A percentile compares a stretch with the other conserved stretches of the same genome.
phyloP scores from a whole-genome alignment of 225 moss, liverwort and hornwort species.

The Takakia lepidozioides region DNA sequence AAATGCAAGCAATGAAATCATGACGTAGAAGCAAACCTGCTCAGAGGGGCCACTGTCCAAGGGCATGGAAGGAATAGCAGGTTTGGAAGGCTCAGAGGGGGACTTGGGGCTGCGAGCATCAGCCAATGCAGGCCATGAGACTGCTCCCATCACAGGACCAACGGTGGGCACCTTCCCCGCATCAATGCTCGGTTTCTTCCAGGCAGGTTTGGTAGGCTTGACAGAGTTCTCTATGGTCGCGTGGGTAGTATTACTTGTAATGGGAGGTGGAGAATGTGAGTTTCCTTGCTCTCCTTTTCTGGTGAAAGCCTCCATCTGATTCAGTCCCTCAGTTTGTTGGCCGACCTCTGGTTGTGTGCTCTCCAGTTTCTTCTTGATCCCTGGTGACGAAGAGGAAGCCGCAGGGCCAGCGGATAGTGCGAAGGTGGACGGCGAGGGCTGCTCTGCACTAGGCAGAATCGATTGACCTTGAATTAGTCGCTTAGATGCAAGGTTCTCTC shows the following conservation, averaged over 20 bases:
- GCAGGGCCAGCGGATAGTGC: slow-evolving; percentile 8
- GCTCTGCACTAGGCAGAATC: neutral
- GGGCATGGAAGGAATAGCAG: slow-evolving; percentile 15
- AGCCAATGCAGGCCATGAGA: slow-evolving; percentile 87
- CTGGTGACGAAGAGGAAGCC: slow-evolving; percentile 8
- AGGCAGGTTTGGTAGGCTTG: slow-evolving; percentile 77
- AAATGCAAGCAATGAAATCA: too few relatives aligned
- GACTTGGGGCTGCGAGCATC: slow-evolving; percentile 68
- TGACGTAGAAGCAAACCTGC: slow-evolving; percentile 51
- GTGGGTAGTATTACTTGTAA: slow-evolving; percentile 6
- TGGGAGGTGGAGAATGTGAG: slow-evolving; percentile 9
- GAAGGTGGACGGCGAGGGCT: slow-evolving; percentile 5
- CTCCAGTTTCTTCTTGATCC: slow-evolving; percentile 34
- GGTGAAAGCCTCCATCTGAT: slow-evolving; percentile 22
- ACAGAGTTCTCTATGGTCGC: slow-evolving; percentile 26
- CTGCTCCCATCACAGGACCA: slow-evolving; percentile 91
- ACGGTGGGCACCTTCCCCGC: slow-evolving; percentile 44
- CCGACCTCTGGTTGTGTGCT: slow-evolving; percentile 30
- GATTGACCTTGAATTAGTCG: slow-evolving; percentile 18
- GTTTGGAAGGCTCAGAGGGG: slow-evolving; percentile 36
- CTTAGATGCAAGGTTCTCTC: slow-evolving; percentile 22
- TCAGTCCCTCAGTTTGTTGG: slow-evolving; percentile 23
- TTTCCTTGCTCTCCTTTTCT: slow-evolving; percentile 28
- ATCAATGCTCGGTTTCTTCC: slow-evolving; percentile 62
- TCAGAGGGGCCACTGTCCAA: slow-evolving; percentile 42